Evolutionary conservation across 257 asterid species (phyloP), one percentile per base, ranked within the genome.

Genomic region (Asclepias syriaca): DNA sequence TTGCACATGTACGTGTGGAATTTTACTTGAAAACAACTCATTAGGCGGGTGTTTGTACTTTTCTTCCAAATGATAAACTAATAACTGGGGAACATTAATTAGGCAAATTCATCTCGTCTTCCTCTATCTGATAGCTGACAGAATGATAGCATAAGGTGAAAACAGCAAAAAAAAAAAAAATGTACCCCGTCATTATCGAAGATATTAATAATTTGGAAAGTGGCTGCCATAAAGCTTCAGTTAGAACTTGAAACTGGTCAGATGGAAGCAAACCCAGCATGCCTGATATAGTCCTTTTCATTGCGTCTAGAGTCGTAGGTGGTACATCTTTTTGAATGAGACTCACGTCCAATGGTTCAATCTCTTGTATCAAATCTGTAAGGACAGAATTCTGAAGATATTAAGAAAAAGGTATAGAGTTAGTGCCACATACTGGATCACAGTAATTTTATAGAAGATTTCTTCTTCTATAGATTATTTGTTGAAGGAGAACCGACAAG

Each of bases 171-270:
- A 34, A 22, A 4, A 27, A 24, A 34, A 39, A 48, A 49, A 55
- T 81, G 56, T 91, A 94, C 98, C 98, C 97, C 0, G 97, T 94
- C 96, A 88, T 94, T 89, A 94, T 88, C 10, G 98, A 94, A 51
- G 97, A 91, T 71, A 94, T 77, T 85, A 94, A 82, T 21, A 94
- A 85, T 89, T 94, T 94, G 85, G 83, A 91, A 37, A 94, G 90
- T 32, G 97, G 90, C 68, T 88, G 96, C 98, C 98, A 94, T 49
- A 94, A 68, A 59, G 98, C 93, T 74, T 91, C 97, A 83, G 89
- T 79, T 72, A 68, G 83, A 80, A 94, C 97, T 77, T 91, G 96
- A 83, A 94, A 94, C 77, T 94, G 98, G 53, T 88, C 96, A 0
- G 98, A 94, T 6, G 98, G 98, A 72, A 94, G 89, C 85, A 94